A percentile compares a stretch with the other conserved stretches of the same genome.
Conservation (phyloP, 2,329 filamentous ascomycete species). For the Penicillium rolfsii region DNA sequence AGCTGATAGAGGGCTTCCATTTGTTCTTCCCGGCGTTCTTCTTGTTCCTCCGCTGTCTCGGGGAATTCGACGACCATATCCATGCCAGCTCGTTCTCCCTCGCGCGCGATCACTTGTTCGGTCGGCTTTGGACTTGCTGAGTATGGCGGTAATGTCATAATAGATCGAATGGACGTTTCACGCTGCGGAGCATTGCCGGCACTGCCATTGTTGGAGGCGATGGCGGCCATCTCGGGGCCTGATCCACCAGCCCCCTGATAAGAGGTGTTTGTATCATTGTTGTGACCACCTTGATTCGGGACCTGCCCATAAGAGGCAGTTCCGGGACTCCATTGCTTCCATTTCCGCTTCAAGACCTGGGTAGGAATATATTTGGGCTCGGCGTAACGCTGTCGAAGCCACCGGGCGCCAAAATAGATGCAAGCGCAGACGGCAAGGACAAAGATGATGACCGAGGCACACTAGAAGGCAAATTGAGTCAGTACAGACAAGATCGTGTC, state of each 20-base stretch:
- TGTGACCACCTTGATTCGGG: conserved; percentile 28
- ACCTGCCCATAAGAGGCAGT: conserved; percentile 48
- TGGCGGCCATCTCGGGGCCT: conserved; percentile 36
- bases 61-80: conserved; percentile 88
- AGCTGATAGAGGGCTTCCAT: conserved; percentile 95
- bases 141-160: conserved; percentile 91
- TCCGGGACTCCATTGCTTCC: conserved; percentile 54
- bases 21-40: conserved; percentile 77
- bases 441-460: conserved; percentile 38
- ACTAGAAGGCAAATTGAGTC: conserved; percentile 24
- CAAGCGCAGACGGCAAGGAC: conserved; percentile 34
- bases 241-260: conserved; percentile 33
- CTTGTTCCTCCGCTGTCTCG: conserved; percentile 76
- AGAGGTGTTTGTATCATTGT: conserved; percentile 28
- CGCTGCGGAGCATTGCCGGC: conserved; percentile 64
- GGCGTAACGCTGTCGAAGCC: conserved; percentile 48
- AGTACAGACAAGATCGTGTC: neutral
- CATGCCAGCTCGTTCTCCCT: conserved; percentile 89
- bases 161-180: conserved; percentile 84
- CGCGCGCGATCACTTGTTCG: conserved; percentile 82
- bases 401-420: conserved; percentile 46
- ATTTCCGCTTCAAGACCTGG: conserved; percentile 54
- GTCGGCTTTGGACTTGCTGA: conserved; percentile 70
- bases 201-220: conserved; percentile 11
- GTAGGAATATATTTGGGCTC: conserved; percentile 58